A percentile compares a stretch with the other conserved stretches of the same genome.
Conservation (phyloP, 257 asterid species). For the Perilla frutescens region DNA sequence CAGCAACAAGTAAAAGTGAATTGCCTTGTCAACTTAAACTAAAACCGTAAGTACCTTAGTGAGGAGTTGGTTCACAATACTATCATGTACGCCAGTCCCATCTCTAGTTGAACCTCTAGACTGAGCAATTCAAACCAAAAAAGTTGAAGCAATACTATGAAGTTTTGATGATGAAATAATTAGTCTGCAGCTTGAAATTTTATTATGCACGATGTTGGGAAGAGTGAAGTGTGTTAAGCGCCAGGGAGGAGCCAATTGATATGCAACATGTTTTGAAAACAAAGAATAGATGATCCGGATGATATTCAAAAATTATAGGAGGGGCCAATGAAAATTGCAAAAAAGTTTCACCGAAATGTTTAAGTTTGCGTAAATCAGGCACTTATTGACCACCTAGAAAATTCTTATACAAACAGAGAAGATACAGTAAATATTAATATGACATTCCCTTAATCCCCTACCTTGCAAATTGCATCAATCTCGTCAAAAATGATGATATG, state of each 20-base stretch:
- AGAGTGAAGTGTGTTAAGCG: slow-evolving; percentile 12
- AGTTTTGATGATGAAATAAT: slow-evolving; percentile 28
- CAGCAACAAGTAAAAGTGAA: slow-evolving; percentile 27
- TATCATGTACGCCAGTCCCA: slow-evolving; percentile 99
- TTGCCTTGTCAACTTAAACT: slow-evolving; percentile 29
- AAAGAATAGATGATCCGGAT: not conserved
- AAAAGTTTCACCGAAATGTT: not conserved
- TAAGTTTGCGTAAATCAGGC: slow-evolving; percentile 15
- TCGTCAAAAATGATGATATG: slow-evolving; percentile 98
- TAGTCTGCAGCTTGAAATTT: slow-evolving; percentile 16
- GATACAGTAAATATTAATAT: slow-evolving; percentile 13
- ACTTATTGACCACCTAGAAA: slow-evolving; percentile 21
- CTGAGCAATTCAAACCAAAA: slow-evolving; percentile 56
- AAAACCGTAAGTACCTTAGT: slow-evolving; percentile 75
- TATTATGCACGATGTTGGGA: slow-evolving; percentile 21
- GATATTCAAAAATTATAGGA: not conserved
- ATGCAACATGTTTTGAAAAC: slow-evolving; percentile 28
- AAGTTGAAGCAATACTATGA: slow-evolving; percentile 25
- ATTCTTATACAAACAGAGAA: slow-evolving; percentile 15
- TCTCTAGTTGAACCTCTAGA: slow-evolving; percentile 99
- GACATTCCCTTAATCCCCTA: slow-evolving; percentile 39
- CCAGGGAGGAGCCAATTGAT: slow-evolving; percentile 24
- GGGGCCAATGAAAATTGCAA: not conserved
- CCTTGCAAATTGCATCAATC: slow-evolving; percentile 99
- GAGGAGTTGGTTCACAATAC: slow-evolving; percentile 97